These are phyloP conservation scores for Boletus subparvulus DNA, from an alignment of 768 basidiomycete genomes.

Conservation along the genomic window DNA sequence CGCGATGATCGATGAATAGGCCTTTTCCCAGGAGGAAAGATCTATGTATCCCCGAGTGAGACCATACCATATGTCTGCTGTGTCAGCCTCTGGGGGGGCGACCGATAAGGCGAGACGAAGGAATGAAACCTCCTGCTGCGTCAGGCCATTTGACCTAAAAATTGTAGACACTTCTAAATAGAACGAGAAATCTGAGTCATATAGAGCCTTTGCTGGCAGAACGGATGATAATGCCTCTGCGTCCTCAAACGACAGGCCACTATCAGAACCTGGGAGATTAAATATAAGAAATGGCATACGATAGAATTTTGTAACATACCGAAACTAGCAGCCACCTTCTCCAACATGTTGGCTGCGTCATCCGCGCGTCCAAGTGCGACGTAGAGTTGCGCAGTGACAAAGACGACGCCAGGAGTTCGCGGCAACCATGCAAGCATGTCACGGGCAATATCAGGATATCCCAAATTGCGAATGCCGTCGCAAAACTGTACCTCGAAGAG, in stretches of 20 bases:
- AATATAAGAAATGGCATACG: not conserved
- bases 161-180: constrained; percentile 76
- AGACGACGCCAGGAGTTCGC: constrained; percentile 70
- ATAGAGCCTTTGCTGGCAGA: constrained; percentile 55
- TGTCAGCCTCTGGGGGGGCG: constrained; percentile 52
- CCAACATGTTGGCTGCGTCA: constrained; percentile 70
- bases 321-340: constrained; percentile 73
- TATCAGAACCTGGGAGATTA: constrained; percentile 43
- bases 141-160: constrained; percentile 59
- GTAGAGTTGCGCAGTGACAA: constrained; percentile 68
- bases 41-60: constrained; percentile 76
- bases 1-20: constrained; percentile 75
- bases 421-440: constrained; percentile 79
- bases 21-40: constrained; percentile 78
- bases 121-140: constrained; percentile 69
- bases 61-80: constrained; percentile 73
- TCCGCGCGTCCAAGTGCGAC: constrained; percentile 65
- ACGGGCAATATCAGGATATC: constrained; percentile 57
- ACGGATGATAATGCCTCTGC: constrained; percentile 58
- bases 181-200: constrained; percentile 67
- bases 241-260: constrained; percentile 57
- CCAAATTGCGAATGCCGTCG: constrained; percentile 62
- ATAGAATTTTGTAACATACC: constrained; percentile 47
- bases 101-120: constrained; percentile 78
- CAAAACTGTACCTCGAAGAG: constrained; percentile 71